Conservation (phyloP, 768 basidiomycete genomes). For the Phlebiopsis flavidoalba region DNA sequence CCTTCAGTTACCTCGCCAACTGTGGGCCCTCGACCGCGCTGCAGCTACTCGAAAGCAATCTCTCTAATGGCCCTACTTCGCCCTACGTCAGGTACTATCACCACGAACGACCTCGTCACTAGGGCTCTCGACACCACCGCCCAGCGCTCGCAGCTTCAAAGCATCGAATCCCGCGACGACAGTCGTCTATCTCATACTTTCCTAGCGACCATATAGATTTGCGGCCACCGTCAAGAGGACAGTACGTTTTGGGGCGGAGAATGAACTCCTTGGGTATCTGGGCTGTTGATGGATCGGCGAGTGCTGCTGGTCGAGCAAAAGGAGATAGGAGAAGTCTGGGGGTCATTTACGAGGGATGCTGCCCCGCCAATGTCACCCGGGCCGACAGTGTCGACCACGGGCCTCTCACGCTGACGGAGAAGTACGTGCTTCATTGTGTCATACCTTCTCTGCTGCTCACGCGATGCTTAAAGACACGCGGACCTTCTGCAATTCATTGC, state of each 20-base stretch:
- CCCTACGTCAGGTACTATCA: slow-evolving; percentile 20
- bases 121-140: slow-evolving; percentile 20
- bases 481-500: slow-evolving; percentile 82
- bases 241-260: slow-evolving; percentile 14
- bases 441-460: neutral
- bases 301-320: slow-evolving; percentile 7
- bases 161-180: slow-evolving; percentile 29
- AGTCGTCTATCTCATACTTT: slow-evolving; percentile 52
- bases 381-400: slow-evolving; percentile 15
- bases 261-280: slow-evolving; percentile 18
- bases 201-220: slow-evolving; percentile 27
- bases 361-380: slow-evolving; percentile 3
- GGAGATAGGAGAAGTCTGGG: slow-evolving; percentile 27
- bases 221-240: slow-evolving; percentile 17
- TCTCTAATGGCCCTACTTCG: slow-evolving; percentile 24
- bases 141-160: slow-evolving; percentile 16
- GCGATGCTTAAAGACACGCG: slow-evolving; percentile 49
- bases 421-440: slow-evolving; percentile 38
- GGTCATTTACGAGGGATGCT: slow-evolving; percentile 10
- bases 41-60: slow-evolving; percentile 38
- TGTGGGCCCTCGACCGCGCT: slow-evolving; percentile 41
- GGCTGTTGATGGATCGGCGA: neutral
- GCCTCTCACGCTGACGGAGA: slow-evolving; percentile 65
- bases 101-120: slow-evolving; percentile 13
- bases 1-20: slow-evolving; percentile 16